These are phyloP conservation scores for Phytophthora litchii DNA, from an alignment of 352 stramenopile species.

Conservation along the genomic window DNA sequence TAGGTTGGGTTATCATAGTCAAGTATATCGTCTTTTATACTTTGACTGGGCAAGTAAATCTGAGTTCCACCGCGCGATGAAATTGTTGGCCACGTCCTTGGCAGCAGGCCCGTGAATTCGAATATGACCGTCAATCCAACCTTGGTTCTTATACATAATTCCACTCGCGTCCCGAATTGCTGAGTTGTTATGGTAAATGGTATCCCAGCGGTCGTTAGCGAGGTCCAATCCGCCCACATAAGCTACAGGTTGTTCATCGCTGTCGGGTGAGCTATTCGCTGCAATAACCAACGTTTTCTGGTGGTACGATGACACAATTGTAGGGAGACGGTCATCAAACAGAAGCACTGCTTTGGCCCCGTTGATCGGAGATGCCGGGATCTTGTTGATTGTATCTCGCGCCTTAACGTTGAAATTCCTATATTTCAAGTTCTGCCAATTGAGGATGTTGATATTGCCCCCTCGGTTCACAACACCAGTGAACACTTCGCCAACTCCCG, in stretches of 20 bases:
- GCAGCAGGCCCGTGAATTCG: constrained; percentile 52
- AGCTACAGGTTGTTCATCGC: constrained; percentile 30
- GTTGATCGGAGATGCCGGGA: constrained; percentile 24
- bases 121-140: constrained; percentile 63
- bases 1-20: constrained; percentile 49
- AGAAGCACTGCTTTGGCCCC: constrained; percentile 36
- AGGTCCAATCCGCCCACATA: constrained; percentile 66
- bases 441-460: constrained; percentile 53
- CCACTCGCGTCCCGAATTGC: constrained; percentile 34
- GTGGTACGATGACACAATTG: constrained; percentile 46
- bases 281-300: constrained; percentile 56
- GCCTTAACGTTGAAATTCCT: constrained; percentile 44
- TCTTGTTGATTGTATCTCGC: constrained; percentile 48
- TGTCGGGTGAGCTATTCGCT: constrained; percentile 2
- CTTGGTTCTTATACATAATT: constrained; percentile 48
- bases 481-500: constrained; percentile 42
- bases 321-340: constrained; percentile 60
- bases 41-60: constrained; percentile 30
- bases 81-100: constrained; percentile 60
- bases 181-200: constrained; percentile 52
- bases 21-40: constrained; percentile 36
- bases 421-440: constrained; percentile 61
- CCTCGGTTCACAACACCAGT: constrained; percentile 38
- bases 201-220: constrained; percentile 67
- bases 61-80: constrained; percentile 60